phyloP scores from a whole-genome alignment of 768 basidiomycete genomes.

The Collybia mongolica region DNA sequence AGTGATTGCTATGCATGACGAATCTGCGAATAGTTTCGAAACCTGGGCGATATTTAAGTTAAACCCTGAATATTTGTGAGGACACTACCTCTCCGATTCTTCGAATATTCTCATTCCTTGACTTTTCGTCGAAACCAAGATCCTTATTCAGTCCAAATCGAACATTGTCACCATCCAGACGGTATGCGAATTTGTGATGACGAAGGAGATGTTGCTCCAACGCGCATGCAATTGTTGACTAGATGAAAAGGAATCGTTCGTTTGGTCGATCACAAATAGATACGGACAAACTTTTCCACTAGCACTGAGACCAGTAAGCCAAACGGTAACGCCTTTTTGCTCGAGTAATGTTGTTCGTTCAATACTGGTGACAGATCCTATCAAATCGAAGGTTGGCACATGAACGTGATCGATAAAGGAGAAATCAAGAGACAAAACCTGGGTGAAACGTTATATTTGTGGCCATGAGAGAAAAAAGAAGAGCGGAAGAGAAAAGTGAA shows the following conservation, averaged over 20 bases:
- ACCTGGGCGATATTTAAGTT: constrained; percentile 52
- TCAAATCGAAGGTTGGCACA: constrained; percentile 3
- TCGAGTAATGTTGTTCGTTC: constrained; percentile 70
- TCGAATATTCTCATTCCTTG: constrained; percentile 93
- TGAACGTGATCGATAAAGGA: neutral
- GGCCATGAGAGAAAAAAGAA: constrained; percentile 27
- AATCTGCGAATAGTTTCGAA: constrained; percentile 89
- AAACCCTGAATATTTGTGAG: neutral
- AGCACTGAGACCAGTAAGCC: constrained; percentile 95
- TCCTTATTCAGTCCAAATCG: constrained; percentile 97
- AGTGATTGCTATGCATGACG: constrained; percentile 83
- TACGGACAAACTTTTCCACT: constrained; percentile 76
- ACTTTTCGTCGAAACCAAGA: constrained; percentile 89
- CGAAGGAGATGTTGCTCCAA: constrained; percentile 94
- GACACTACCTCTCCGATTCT: constrained; percentile 84
- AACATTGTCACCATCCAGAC: constrained; percentile 95
- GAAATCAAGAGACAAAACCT: constrained; percentile 10
- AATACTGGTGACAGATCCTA: constrained; percentile 67
- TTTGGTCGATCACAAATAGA: neutral
- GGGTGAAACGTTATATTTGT: constrained; percentile 59
- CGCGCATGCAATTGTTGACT: constrained; percentile 98
- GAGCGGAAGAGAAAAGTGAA: neutral
- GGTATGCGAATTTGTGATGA: constrained; percentile 80
- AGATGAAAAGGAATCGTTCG: constrained; percentile 1
- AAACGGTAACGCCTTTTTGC: constrained; percentile 90